Evolutionary conservation across 108 stramenopile genomes (phyloP), one percentile per base, ranked within the genome.

Genomic region (Pseudonitzschia multiseries): DNA sequence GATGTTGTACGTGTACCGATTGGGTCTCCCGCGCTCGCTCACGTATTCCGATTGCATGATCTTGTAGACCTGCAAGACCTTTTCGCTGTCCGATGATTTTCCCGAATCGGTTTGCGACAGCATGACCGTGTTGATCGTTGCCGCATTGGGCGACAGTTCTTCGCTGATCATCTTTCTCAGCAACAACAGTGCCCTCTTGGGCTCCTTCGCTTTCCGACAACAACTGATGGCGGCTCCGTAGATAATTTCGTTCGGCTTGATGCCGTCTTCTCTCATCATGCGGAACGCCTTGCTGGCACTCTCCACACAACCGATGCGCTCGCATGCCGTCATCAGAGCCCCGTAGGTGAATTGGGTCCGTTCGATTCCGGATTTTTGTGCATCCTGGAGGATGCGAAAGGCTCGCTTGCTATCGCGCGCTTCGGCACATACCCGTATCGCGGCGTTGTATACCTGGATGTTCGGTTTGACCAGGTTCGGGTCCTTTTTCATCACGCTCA

Each of bases 191-290:
- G 89, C 83, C 32, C 88, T 76, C 71, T 93, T 84, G 27, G 84
- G 74, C 67, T 90, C 62, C 40, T 69, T 67, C 13, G 89, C 87
- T 64, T 89, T 89, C 32, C 89, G 82, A 51, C 86, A 90, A 56
- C 89, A 90, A 57, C 85, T 86, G 46, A 93, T 90, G 54, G 89
- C 92, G 18, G 92, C 92, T 33, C 92, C 92, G 68, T 88, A 93
- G 44, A 93, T 85, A 27, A 93, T 87, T 79, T 93, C 89, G 57
- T 93, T 90, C 50, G 84, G 77, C 18, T 54, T 57, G 24, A 89
- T 72, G 14, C 32, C 73, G 24, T 75, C 72, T 32, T 87, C 86
- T 59, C 83, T 87, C 65, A 92, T 75, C 78, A 82, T 73, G 15
- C 82, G 79, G 62, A 92, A 89, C 3, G 88, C 91, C 57, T 70